Base-by-base conservation (phyloP, 2,329 filamentous ascomycete genomes). In the Xylaria sp. region DNA sequence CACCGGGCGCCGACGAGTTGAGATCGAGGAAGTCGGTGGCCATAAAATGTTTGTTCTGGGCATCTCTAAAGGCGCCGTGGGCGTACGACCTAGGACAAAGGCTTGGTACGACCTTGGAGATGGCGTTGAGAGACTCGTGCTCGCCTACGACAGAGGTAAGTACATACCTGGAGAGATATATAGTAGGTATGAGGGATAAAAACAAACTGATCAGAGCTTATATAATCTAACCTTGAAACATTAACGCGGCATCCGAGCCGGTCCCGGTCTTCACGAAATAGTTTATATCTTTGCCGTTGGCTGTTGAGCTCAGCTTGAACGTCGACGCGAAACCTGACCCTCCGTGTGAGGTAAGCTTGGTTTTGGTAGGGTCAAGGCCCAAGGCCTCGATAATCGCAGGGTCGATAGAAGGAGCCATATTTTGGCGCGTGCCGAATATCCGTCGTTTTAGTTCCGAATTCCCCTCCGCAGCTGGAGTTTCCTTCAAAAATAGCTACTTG, bases 1-100 rank as follows among this genome's bases (percentile, higher is more conserved):
- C 80, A 10, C 74, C 72, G 0, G 78, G 54, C 66, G 76, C 73
- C 54, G 78, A 67, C 3, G 79, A 75, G 0, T 80, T 77, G 0
- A 93, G 81, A 56, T 94, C 85, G 0, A 97, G 81, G 72, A 93
- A 97, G 69, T 96, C 92, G 0, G 92, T 97, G 0, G 85, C 89
- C 27, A 90, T 79, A 71, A 88, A 89, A 73, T 77, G 79, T 15
- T 71, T 76, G 41, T 74, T 74, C 0, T 87, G 79, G 54, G 85
- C 85, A 1, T 79, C 81, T 1, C 76, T 79, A 27, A 85, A 79
- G 1, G 81, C 71, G 1, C 93, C 93, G 72, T 91, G 87, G 33
- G 90, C 91, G 72, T 92, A 83, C 0, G 91, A 89, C 47, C 82
- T 81, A 0, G 93, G 93, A 71, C 91, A 94, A 54, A 97, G 85